Conservation (phyloP, 1,284 basidiomycete species). For the Porodaedalea pini region DNA sequence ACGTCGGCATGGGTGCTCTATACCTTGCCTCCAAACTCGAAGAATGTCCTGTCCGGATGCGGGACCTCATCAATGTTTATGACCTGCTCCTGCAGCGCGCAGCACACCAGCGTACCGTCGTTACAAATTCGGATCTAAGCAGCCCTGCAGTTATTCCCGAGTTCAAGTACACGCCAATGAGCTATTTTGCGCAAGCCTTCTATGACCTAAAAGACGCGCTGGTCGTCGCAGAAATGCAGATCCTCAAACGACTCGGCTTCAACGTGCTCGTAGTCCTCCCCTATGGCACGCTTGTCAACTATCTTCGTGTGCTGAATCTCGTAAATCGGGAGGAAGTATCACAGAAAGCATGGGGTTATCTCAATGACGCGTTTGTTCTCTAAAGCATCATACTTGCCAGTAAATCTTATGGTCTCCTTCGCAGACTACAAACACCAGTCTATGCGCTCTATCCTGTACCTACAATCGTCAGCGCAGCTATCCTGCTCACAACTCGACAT, state of each 20-base stretch:
- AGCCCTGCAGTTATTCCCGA: slow-evolving; percentile 32
- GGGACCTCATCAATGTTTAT: slow-evolving; percentile 93
- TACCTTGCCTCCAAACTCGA: slow-evolving; percentile 96
- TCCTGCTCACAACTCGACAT: slow-evolving; percentile 71
- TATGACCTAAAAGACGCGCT: slow-evolving; percentile 88
- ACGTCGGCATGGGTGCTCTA: slow-evolving; percentile 88
- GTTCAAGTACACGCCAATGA: slow-evolving; percentile 80
- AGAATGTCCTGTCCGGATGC: slow-evolving; percentile 87
- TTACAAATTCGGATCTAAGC: slow-evolving; percentile 22
- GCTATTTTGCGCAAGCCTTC: slow-evolving; percentile 79
- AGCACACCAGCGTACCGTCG: slow-evolving; percentile 35
- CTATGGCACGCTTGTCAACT: slow-evolving; percentile 94
- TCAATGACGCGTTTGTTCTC: slow-evolving; percentile 81
- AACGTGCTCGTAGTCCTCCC: slow-evolving; percentile 88
- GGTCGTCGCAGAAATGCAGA: slow-evolving; percentile 95
- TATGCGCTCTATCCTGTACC: slow-evolving; percentile 87
- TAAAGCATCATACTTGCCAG: slow-evolving; percentile 7
- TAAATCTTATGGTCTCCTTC: slow-evolving; percentile 13
- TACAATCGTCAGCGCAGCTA: slow-evolving; percentile 83
- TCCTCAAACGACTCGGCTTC: slow-evolving; percentile 90
- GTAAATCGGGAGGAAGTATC: slow-evolving; percentile 68
- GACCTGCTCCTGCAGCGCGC: slow-evolving; percentile 77
- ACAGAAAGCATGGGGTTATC: slow-evolving; percentile 80
- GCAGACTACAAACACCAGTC: slow-evolving; percentile 84
- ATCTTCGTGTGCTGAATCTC: slow-evolving; percentile 86